A percentile compares a stretch with the other conserved stretches of the same genome.
Evolutionary conservation across 2,329 filamentous ascomycete species (phyloP).

Genomic region (Pseudogymnoascus sp.): DNA sequence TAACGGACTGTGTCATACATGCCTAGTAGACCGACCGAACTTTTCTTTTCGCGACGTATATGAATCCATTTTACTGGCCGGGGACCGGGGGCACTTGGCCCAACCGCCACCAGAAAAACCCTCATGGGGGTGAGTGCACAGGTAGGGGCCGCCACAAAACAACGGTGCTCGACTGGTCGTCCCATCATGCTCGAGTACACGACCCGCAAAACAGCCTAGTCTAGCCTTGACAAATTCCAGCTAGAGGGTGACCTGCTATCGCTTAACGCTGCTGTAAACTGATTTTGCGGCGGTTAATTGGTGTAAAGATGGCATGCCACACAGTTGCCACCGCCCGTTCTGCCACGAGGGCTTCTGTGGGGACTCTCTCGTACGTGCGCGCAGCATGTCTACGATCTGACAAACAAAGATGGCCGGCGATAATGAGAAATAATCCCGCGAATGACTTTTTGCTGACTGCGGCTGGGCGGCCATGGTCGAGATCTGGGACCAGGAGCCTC

Average conservation of each 20-base stretch:
- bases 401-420: not conserved
- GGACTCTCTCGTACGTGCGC: not conserved
- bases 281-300: not conserved
- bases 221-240: not conserved
- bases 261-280: not conserved
- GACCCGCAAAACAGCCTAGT: slow-evolving; percentile 2
- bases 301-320: not conserved
- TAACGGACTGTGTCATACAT: not conserved
- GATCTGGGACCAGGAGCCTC: not conserved
- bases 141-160: not conserved
- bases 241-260: not conserved
- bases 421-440: not conserved
- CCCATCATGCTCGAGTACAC: not conserved
- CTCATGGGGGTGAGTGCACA: not conserved
- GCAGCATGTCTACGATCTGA: not conserved
- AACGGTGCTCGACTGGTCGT: not conserved
- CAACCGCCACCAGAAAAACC: not conserved
- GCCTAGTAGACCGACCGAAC: not conserved
- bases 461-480: not conserved
- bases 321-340: not conserved
- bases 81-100: not conserved
- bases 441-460: not conserved
- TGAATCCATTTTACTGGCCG: not conserved
- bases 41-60: not conserved
- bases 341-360: not conserved